These are phyloP conservation scores for Nothophoma quercina DNA, from an alignment of 2,329 filamentous ascomycete genomes.

Conservation along the genomic window DNA sequence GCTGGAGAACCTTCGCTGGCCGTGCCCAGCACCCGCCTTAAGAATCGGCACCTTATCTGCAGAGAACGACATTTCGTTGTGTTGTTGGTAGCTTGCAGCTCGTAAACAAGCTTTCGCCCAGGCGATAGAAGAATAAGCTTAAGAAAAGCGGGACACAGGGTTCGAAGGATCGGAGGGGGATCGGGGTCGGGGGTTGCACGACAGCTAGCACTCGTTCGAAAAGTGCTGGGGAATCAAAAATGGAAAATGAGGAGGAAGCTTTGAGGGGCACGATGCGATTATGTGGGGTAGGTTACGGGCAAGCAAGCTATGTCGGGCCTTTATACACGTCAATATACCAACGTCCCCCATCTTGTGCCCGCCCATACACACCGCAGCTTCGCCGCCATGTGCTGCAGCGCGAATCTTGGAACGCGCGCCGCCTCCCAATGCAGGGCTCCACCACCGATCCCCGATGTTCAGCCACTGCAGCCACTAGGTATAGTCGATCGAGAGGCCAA, in stretches of 20 bases:
- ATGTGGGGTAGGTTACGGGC: conserved; percentile 4
- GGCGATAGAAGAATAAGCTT: conserved; percentile 4
- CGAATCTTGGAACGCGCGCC: not conserved
- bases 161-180: not conserved
- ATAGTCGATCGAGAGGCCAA: not conserved
- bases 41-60: conserved; percentile 43
- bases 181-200: too few species aligned
- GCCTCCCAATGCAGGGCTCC: not conserved
- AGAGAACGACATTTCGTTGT: conserved; percentile 45
- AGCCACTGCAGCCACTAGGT: not conserved
- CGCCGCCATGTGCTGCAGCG: conserved; percentile 9
- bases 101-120: conserved; percentile 19
- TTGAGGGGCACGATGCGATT: not conserved
- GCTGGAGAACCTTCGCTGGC: conserved; percentile 45
- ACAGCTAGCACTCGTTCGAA: too few species aligned
- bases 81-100: not conserved
- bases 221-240: not conserved
- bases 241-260: not conserved
- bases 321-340: conserved; percentile 9
- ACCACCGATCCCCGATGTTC: conserved; percentile 10
- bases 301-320: conserved; percentile 7
- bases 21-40: conserved; percentile 34
- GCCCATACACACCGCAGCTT: conserved; percentile 17
- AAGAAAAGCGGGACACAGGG: conserved; percentile 11
- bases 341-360: not conserved